A percentile compares a stretch with the other conserved stretches of the same genome.
Conservation (phyloP, 2,329 filamentous ascomycete genomes). For the Aspergillus uvarum region DNA sequence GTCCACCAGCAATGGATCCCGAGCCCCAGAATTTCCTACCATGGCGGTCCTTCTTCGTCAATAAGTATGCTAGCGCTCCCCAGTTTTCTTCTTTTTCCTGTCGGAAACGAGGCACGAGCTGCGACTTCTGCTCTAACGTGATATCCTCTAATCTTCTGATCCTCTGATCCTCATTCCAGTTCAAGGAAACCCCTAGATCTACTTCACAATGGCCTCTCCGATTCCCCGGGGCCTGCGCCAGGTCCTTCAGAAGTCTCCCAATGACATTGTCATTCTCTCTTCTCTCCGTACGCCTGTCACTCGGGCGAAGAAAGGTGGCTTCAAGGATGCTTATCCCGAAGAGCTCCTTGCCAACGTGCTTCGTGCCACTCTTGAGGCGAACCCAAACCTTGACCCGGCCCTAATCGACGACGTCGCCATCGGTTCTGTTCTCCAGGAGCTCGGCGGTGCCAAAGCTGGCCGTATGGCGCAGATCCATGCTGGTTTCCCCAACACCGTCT, state of each 20-base stretch:
- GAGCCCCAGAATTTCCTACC: constrained; percentile 32
- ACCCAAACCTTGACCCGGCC: constrained; percentile 69
- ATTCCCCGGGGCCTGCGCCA: constrained; percentile 67
- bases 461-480: constrained; percentile 88
- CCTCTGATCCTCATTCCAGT: neutral
- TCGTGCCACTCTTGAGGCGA: constrained; percentile 67
- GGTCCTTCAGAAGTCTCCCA: constrained; percentile 74
- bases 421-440: constrained; percentile 85
- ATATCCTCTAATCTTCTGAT: neutral
- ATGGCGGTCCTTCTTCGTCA: constrained; percentile 40
- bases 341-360: constrained; percentile 69
- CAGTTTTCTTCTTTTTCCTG: neutral
- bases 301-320: constrained; percentile 75
- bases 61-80: constrained; percentile 23
- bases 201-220: constrained; percentile 45
- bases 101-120: constrained; percentile 1
- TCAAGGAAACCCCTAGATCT: neutral
- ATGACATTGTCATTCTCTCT: constrained; percentile 84
- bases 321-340: constrained; percentile 88
- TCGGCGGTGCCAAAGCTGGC: constrained; percentile 85
- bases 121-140: neutral
- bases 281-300: constrained; percentile 87
- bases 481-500: constrained; percentile 69
- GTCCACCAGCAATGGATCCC: constrained; percentile 22
- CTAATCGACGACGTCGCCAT: constrained; percentile 78